Evolutionary conservation across 768 basidiomycete species (phyloP).

Genomic region (Serendipita vermifera): DNA sequence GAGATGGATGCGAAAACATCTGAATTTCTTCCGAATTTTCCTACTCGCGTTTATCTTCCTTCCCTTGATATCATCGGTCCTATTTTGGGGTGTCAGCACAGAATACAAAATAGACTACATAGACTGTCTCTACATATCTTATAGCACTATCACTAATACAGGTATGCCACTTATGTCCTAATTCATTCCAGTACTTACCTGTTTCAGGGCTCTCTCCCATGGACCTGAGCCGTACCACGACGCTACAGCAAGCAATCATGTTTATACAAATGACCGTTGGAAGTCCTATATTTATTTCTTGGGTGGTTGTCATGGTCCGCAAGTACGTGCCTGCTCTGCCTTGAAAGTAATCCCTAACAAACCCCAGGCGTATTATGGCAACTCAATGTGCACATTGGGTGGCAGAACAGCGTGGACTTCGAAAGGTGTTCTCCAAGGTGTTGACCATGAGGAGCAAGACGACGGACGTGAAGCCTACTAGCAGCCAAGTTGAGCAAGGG

Average conservation of each 20-base stretch:
- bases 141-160: background rate
- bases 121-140: background rate
- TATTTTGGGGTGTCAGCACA: background rate
- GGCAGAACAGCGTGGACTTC: background rate
- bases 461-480: background rate
- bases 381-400: background rate
- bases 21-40: constrained; percentile 38
- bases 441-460: background rate
- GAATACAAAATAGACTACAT: background rate
- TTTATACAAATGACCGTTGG: background rate
- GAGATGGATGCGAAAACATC: constrained; percentile 16
- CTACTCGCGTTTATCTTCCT: background rate
- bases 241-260: background rate
- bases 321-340: background rate
- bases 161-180: background rate
- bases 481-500: background rate
- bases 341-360: background rate
- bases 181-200: too few relatives aligned
- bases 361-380: background rate
- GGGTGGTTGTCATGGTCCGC: constrained; percentile 2
- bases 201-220: constrained; percentile 46
- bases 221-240: constrained; percentile 53
- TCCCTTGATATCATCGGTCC: background rate
- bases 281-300: background rate
- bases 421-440: background rate